Conservation (phyloP, 768 basidiomycete species). For the Cytidiella melzeri region DNA sequence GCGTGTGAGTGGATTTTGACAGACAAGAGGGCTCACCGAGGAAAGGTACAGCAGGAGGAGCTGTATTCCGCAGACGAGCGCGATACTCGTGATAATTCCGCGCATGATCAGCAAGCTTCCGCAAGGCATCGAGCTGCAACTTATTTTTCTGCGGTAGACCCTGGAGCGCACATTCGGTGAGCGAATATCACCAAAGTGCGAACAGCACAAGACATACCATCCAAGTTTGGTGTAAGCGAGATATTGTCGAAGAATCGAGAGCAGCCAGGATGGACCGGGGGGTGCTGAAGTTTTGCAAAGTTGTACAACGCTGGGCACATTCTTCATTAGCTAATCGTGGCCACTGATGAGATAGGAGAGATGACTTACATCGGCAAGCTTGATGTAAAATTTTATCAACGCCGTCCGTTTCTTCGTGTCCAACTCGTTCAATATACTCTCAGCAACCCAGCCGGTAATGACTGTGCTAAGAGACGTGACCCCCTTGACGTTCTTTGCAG, state of each 20-base stretch:
- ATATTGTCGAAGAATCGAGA: constrained; percentile 91
- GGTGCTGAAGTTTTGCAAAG: constrained; percentile 86
- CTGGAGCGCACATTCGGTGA: constrained; percentile 31
- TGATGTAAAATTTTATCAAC: constrained; percentile 89
- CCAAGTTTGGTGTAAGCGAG: constrained; percentile 92
- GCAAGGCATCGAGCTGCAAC: constrained; percentile 66
- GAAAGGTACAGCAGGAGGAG: constrained; percentile 92
- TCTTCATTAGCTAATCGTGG: constrained; percentile 4
- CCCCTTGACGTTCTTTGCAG: constrained; percentile 69
- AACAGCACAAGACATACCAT: constrained; percentile 46
- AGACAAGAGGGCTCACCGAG: constrained; percentile 48
- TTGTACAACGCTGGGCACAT: constrained; percentile 65
- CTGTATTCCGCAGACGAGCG: constrained; percentile 76
- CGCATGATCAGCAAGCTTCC: constrained; percentile 86
- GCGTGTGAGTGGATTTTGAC: background rate
- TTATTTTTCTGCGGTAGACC: constrained; percentile 83
- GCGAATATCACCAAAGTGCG: background rate
- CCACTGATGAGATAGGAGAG: constrained; percentile 2
- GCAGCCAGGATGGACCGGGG: constrained; percentile 90
- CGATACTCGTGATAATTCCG: constrained; percentile 92
- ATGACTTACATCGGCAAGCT: constrained; percentile 76
- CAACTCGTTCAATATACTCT: constrained; percentile 85
- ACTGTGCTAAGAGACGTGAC: constrained; percentile 86
- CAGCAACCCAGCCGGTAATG: constrained; percentile 94
- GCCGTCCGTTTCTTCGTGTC: constrained; percentile 79